phyloP scores from a whole-genome alignment of 768 basidiomycete genomes.

The Termitomyces sp. region DNA sequence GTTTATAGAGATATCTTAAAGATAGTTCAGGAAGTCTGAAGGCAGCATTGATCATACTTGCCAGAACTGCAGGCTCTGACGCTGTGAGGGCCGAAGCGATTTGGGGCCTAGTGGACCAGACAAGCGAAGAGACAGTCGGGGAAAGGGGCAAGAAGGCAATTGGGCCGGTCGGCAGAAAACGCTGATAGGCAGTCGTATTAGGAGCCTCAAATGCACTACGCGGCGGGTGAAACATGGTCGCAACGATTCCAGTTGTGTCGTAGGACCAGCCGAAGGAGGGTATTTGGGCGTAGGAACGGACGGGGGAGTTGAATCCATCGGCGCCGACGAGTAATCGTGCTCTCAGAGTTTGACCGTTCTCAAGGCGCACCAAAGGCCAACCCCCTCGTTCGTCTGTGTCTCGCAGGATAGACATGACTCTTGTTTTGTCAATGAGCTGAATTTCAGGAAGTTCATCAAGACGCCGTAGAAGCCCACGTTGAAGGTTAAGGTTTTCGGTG shows the following conservation, averaged over 20 bases:
- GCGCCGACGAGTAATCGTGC: slow-evolving; percentile 82
- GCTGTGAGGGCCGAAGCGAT: slow-evolving; percentile 69
- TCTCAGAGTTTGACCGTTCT: slow-evolving; percentile 57
- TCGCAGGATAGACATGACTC: slow-evolving; percentile 63
- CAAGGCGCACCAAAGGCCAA: slow-evolving; percentile 80
- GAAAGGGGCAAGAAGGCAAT: slow-evolving; percentile 93
- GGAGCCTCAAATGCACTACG: slow-evolving; percentile 53
- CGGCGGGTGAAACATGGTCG: slow-evolving; percentile 74
- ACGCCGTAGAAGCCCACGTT: slow-evolving; percentile 71
- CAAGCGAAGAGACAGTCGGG: slow-evolving; percentile 73
- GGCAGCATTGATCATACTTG: slow-evolving; percentile 81
- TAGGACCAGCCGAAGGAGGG: slow-evolving; percentile 90
- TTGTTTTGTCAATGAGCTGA: slow-evolving; percentile 63
- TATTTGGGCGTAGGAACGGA: slow-evolving; percentile 80
- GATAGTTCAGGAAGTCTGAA: slow-evolving; percentile 80
- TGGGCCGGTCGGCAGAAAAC: slow-evolving; percentile 92
- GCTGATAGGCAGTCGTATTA: slow-evolving; percentile 85
- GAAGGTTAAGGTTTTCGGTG: slow-evolving; percentile 91
- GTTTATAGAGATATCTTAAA: slow-evolving; percentile 56
- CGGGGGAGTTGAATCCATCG: slow-evolving; percentile 93
- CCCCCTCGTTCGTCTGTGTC: slow-evolving; percentile 47
- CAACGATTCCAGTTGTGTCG: slow-evolving; percentile 84
- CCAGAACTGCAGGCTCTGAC: slow-evolving; percentile 57
- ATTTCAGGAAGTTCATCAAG: slow-evolving; percentile 49
- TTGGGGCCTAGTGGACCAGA: slow-evolving; percentile 86